Evolutionary conservation across 2,329 filamentous ascomycete species (phyloP), one percentile per base, ranked within the genome.

Genomic region (Cladosporium sp.): DNA sequence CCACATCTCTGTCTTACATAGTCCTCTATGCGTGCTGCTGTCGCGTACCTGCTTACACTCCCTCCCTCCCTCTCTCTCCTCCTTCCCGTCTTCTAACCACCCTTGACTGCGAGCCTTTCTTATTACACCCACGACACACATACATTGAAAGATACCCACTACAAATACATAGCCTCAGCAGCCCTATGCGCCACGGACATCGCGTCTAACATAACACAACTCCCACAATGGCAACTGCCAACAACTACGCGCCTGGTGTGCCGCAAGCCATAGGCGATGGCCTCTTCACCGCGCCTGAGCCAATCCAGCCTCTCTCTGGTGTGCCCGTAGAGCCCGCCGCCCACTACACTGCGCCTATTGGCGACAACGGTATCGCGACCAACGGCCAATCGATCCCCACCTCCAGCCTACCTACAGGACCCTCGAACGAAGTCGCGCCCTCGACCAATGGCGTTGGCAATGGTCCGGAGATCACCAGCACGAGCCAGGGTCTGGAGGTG

Each of bases 401-500:
- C 3, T 32, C 39, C 13, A 36, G 21, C 21, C 46, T 51, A n/a
- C 58, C 58, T 14, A 32, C 58, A 16, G 58, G 34, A 23, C 58
- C 46, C 21, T 39, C 49, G 30, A 63, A 53, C 60, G 43, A 53
- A 21, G 58, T 39, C 46, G 36, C 58, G n/a, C 46, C 58, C 30
- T 25, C 43, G 13, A 43, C 34, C 60, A 67, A 71, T 28, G 80
- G 81, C 58, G 73, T 81, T 59, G 81, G 80, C 30, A 67, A 70
- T 7, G 81, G 80, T 1, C 80, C 80, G 6, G 79, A 82, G 70
- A 69, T 81, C 30, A 48, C 77, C 59, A 80, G 79, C 74, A 81
- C 80, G 11, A 74, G 74, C 6, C 68, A 73, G 23, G 70, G 69
- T 6, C 66, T 81, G 72, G 86, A 91, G 67, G 84, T 93, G 30